Evolutionary conservation across 306 rosid genomes (phyloP), one percentile per base, ranked within the genome.

Genomic region (Trifolium dubium): DNA sequence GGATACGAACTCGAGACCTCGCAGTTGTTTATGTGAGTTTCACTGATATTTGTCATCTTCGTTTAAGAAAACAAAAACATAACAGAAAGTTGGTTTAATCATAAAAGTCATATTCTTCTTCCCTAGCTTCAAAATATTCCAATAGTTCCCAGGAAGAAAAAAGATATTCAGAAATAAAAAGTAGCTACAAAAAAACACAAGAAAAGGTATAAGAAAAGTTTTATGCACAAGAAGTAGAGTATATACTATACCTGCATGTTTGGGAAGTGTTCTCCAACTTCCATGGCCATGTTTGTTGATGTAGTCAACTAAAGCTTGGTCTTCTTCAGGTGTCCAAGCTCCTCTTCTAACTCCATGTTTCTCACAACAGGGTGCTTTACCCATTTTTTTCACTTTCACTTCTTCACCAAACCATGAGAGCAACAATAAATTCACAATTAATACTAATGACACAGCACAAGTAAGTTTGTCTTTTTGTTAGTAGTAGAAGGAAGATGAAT

Each of bases 321-420:
- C 88, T 82, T 86, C 90, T 81, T 86, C 84, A 69, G 86, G 88
- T 35, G 83, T 79, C 90, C 90, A 86, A 69, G 88, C 79, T 18
- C 90, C 90, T 47, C 75, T 83, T 8, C 29, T 79, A 34, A 85
- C 86, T 41, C 80, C 86, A 79, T 82, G 76, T 58, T 85, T 85
- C 19, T 85, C 89, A 85, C 89, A 82, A 65, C 89, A 85, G 5
- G 83, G 84, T 73, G 81, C 61, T 69, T 81, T 85, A 15, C 84
- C 84, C 89, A 85, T 85, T 65, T 58, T 65, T 58, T 50, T 19
- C 54, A 68, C 69, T 46, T 32, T 34, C 64, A 64, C 69, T 13
- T 15, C 80, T 63, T 79, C 32, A 64, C 73, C 64, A 72, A 14
- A 10, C 54, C 66, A 68, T 9, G 10, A 51, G 2, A 79, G 14